phyloP scores from a whole-genome alignment of 2,329 filamentous ascomycete genomes.

The Penicillium rolfsii region DNA sequence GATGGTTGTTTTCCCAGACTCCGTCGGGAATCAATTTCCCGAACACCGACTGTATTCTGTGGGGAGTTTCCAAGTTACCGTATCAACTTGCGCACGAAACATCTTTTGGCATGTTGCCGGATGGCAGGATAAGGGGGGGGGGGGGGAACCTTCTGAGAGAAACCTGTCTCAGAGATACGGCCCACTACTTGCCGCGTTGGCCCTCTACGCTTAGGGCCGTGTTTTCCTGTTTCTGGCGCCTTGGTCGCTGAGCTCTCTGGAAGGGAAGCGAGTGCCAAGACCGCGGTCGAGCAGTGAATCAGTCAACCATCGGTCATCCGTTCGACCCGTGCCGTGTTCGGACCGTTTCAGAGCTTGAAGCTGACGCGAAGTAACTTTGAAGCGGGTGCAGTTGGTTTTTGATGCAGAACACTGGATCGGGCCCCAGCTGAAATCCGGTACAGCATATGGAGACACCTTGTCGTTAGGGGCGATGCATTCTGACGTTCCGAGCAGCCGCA shows the following conservation, averaged over 20 bases:
- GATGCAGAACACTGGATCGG: not conserved
- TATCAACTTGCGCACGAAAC: not conserved
- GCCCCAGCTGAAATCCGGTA: not conserved
- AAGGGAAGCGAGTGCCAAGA: conserved; percentile 16
- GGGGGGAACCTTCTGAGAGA: not conserved
- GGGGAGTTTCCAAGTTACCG: not conserved
- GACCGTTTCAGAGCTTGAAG: conserved; percentile 7
- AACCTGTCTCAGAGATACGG: conserved; percentile 1
- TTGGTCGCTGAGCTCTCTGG: not conserved
- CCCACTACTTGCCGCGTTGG: not conserved
- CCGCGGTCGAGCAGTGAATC: conserved; percentile 8
- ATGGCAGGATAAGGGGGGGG: too few species aligned
- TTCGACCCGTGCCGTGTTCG: conserved; percentile 15
- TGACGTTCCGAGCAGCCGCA: conserved; percentile 9
- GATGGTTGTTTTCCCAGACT: not conserved
- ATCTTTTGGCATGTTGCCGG: not conserved
- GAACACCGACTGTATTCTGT: not conserved
- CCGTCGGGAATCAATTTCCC: not conserved
- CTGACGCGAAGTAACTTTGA: not conserved
- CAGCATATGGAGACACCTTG: not conserved
- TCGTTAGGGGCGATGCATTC: conserved; percentile 7
- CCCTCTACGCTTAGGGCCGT: not conserved
- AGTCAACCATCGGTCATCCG: conserved; percentile 12
- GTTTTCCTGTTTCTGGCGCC: not conserved
- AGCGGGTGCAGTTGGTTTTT: not conserved